phyloP scores from a whole-genome alignment of 768 basidiomycete genomes.

The Tephrocybe sp. region DNA sequence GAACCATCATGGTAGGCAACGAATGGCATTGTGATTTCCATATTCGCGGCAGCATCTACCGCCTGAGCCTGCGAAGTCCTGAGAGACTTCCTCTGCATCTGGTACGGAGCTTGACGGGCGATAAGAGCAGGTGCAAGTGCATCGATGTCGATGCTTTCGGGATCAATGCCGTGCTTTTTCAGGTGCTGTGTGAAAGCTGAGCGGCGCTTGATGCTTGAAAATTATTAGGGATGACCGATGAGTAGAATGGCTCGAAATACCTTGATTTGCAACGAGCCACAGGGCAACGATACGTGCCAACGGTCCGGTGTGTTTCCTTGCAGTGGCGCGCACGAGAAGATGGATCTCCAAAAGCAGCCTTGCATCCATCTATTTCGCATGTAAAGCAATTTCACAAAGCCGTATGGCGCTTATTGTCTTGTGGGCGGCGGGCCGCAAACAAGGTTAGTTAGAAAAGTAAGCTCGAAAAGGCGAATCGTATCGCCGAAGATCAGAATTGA shows the following conservation, averaged over 20 bases:
- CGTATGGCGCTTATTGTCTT: slow-evolving; percentile 20
- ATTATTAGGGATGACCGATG: not conserved
- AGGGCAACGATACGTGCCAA: slow-evolving; percentile 45
- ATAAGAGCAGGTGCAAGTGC: slow-evolving; percentile 26
- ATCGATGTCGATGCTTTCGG: slow-evolving; percentile 29
- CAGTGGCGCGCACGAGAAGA: slow-evolving; percentile 67
- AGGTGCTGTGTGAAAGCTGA: slow-evolving; percentile 57
- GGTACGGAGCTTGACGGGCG: slow-evolving; percentile 9
- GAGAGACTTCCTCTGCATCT: not conserved
- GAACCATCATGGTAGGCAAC: not conserved
- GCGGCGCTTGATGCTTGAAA: slow-evolving; percentile 60
- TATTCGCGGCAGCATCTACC: not conserved
- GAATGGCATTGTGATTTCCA: not conserved
- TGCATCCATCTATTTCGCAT: slow-evolving; percentile 49
- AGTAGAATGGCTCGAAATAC: slow-evolving; percentile 26
- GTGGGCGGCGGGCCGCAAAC: slow-evolving; percentile 7
- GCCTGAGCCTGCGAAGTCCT: not conserved
- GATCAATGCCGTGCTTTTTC: slow-evolving; percentile 43
- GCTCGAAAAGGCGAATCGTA: slow-evolving; percentile 13
- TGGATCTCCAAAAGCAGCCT: slow-evolving; percentile 59
- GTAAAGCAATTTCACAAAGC: slow-evolving; percentile 21
- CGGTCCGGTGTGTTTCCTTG: slow-evolving; percentile 51
- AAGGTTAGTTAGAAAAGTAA: not conserved
- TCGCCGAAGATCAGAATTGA: slow-evolving; percentile 3
- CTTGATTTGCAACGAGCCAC: slow-evolving; percentile 42